These are phyloP conservation scores for Umbilicaria muhlenbergii DNA, from an alignment of 495 filamentous ascomycete genomes.

Conservation along the genomic window DNA sequence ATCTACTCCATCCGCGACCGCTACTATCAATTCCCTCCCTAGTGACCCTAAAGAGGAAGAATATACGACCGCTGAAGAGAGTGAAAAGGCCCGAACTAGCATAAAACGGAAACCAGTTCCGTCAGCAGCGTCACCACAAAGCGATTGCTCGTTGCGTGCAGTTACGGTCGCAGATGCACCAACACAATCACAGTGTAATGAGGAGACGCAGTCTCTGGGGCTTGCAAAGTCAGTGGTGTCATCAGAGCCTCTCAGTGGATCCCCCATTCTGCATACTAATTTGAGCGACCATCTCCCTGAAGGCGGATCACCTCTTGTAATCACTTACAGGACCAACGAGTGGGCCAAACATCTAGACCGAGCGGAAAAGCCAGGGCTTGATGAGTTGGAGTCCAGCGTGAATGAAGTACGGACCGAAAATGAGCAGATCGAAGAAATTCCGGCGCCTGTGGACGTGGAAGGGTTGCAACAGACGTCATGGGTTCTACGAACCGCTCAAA, in stretches of 20 bases:
- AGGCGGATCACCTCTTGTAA: conserved; percentile 46
- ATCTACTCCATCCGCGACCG: conserved; percentile 31
- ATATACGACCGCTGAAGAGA: too few relatives aligned
- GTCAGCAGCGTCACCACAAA: too few relatives aligned
- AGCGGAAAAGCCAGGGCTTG: conserved; percentile 63
- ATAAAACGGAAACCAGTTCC: too few relatives aligned
- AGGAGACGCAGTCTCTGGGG: too few relatives aligned
- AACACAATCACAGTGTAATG: too few relatives aligned
- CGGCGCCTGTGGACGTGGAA: conserved; percentile 46
- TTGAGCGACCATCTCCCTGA: conserved; percentile 7
- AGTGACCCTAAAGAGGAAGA: conserved; percentile 8
- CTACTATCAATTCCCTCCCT: conserved; percentile 36
- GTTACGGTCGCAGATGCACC: too few relatives aligned
- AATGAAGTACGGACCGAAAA: background rate
- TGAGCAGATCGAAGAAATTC: conserved; percentile 26
- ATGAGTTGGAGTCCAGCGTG: conserved; percentile 28
- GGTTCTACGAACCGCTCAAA: too few relatives aligned
- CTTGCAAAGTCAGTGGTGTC: too few relatives aligned
- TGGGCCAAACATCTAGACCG: conserved; percentile 82
- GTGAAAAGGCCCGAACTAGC: too few relatives aligned
- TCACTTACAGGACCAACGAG: conserved; percentile 84
- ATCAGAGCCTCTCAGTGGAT: too few relatives aligned
- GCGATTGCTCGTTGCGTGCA: too few relatives aligned
- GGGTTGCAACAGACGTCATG: conserved; percentile 44
- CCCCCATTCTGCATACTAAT: background rate